A percentile compares a stretch with the other conserved stretches of the same genome.
These are phyloP conservation scores for Puccinia coronata DNA, from an alignment of 1,284 basidiomycete species.

Conservation along the genomic window DNA sequence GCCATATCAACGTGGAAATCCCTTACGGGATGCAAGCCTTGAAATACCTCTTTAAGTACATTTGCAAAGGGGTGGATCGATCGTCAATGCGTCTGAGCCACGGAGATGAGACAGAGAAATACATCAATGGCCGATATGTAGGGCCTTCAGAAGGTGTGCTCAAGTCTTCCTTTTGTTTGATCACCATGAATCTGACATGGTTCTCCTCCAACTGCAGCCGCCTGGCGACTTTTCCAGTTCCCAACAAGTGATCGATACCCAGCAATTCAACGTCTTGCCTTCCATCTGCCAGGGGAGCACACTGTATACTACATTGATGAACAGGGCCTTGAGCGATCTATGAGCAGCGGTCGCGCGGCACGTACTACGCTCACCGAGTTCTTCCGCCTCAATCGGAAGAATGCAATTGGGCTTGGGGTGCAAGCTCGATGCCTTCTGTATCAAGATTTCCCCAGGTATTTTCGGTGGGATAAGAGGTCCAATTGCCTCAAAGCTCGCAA, in stretches of 20 bases:
- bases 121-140: conserved; percentile 56
- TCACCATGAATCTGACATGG: conserved; percentile 62
- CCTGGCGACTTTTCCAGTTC: conserved; percentile 60
- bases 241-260: conserved; percentile 55
- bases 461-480: not conserved
- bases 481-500: not conserved
- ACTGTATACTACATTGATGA: not conserved
- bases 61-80: conserved; percentile 63
- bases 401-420: not conserved
- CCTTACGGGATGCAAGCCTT: conserved; percentile 58
- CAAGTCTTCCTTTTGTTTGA: conserved; percentile 53
- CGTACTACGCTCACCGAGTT: conserved; percentile 6
- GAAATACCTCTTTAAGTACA: conserved; percentile 64
- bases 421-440: not conserved
- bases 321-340: not conserved
- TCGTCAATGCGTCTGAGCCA: conserved; percentile 54
- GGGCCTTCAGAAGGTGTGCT: not conserved
- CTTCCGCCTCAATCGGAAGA: not conserved
- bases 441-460: not conserved
- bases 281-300: not conserved
- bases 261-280: not conserved
- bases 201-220: conserved; percentile 58
- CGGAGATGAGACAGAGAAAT: conserved; percentile 53
- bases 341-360: not conserved
- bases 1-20: too few species aligned